Base-by-base conservation (phyloP, 768 basidiomycete species). In the Aureoboletus auriporus region DNA sequence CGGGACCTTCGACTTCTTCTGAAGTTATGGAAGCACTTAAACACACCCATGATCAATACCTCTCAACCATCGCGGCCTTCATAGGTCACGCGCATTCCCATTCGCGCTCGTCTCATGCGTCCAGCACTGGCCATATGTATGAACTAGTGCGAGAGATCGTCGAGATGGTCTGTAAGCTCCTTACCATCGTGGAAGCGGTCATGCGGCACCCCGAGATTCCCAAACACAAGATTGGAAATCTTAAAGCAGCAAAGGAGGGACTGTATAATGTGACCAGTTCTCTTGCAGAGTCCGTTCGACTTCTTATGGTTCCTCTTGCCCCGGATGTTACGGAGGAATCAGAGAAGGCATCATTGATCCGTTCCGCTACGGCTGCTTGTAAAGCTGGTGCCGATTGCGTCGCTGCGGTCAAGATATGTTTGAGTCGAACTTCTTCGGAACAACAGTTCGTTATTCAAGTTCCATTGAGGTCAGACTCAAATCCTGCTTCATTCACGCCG, bases 41-140 rank as follows among this genome's bases (percentile, higher is more conserved):
- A n/a, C 69, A 74, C 52, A 89, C 89, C 12, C 93, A 96, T 63
- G 93, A 96, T 62, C 80, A 86, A 42, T 88, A 94, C 59, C 75
- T 98, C 10, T 95, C 92, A 5, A 89, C 92, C 16, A 92, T 96
- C 61, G 94, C 96, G 17, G 95, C 94, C 6, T 93, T 99, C 66
- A 96, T 99, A 58, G 95, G 94, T 1, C 93, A 97, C 63, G 89
- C 93, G 1, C 95, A 98, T 60, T 89, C 90, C 13, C 90, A 97
- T 73, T 85, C 89, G 17, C 84, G 90, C 39, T 75, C 80, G 35
- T 90, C 90, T 27, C 94, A 97, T 67, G 92, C 95, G 0, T 90
- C 92, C 6, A 91, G 86, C 51, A 94, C 93, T 13, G 94, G 91
- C 1, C 88, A 93, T 56, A 77, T 98, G 67, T 93, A 96, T 62